Evolutionary conservation across 2,329 filamentous ascomycete species (phyloP).

Genomic region (Sporothrix euskadiensis): DNA sequence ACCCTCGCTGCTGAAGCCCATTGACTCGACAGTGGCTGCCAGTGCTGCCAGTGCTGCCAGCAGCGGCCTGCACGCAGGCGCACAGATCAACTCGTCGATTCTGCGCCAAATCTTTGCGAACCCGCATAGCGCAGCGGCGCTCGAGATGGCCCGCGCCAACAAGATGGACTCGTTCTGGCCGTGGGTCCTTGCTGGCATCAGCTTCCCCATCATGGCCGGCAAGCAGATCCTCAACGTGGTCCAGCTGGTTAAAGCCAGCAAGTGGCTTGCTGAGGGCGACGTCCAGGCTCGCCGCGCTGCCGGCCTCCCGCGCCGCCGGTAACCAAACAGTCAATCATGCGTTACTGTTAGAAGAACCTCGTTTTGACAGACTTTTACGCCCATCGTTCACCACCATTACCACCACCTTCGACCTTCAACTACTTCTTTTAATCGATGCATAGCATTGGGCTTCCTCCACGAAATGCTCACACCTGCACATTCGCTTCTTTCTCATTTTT

Average conservation of each 20-base stretch:
- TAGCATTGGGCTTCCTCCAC: neutral
- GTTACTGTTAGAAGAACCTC: neutral
- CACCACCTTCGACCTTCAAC: neutral
- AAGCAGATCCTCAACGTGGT: constrained; percentile 96
- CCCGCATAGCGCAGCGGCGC: constrained; percentile 86
- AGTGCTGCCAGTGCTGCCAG: constrained; percentile 38
- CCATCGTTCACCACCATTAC: neutral
- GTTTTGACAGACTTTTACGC: neutral
- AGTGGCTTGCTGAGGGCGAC: constrained; percentile 92
- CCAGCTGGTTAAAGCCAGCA: constrained; percentile 89
- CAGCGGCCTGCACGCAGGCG: constrained; percentile 63
- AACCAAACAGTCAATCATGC: constrained; percentile 40
- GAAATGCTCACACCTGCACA: neutral
- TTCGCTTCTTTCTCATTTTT: neutral
- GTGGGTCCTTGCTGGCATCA: constrained; percentile 78
- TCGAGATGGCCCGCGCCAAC: constrained; percentile 90
- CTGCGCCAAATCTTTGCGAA: constrained; percentile 78
- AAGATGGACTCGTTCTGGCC: constrained; percentile 68
- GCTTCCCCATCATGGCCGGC: constrained; percentile 80
- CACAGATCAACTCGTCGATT: constrained; percentile 67
- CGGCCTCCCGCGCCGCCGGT: constrained; percentile 50
- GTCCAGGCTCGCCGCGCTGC: constrained; percentile 59
- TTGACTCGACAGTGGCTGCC: constrained; percentile 42
- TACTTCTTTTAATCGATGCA: neutral
- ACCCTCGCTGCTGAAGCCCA: constrained; percentile 72